Base-by-base conservation (phyloP, 768 basidiomycete genomes). In the Mycena vulgaris region DNA sequence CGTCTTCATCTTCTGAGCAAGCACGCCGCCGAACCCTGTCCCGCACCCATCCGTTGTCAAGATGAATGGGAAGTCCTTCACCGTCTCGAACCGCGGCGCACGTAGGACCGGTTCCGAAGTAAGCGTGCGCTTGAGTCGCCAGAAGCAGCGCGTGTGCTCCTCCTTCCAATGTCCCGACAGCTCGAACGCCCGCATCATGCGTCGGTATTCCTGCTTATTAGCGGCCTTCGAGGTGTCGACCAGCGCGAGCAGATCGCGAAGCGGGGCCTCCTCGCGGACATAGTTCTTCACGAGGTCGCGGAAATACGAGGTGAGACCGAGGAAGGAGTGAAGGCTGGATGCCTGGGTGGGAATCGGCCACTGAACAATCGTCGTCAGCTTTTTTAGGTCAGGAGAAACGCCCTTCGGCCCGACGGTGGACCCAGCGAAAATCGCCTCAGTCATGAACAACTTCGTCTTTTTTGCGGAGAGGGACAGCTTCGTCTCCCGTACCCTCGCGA, bases 391-490 rank as follows among this genome's bases (percentile, higher is more conserved):
- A n/a, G n/a, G n/a, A n/a, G n/a, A n/a, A n/a, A n/a, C n/a, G n/a
- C n/a, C n/a, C n/a, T n/a, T 85, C 81, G 77, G 74, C 14, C 81
- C 77, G 3, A 84, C 75, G 0, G 45, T 52, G 0, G 78, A 78
- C 0, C 83, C 83, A 10, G 80, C 80, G 59, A 84, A 85, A 0
- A 79, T 72, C 0, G 77, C 78, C 35, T 82, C 77, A 0, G 78
- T 76, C 72, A 82, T 75, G 71, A 84, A 85, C 1, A 85, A 70
- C 51, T 72, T n/a, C n/a, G n/a, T n/a, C n/a, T n/a, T n/a, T n/a
- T n/a, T n/a, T n/a, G n/a, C n/a, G n/a, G n/a, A n/a, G 0, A 86
- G 64, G 0, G 82, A 85, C 13, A 85, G 70, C 0, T 75, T 60
- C n/a, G 67, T 57, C 28, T 78, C 73, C 7, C 81, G 56, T 13